Evolutionary conservation across 805 yeast genomes (phyloP), one percentile per base, ranked within the genome.

Genomic region (Metschnikowia drakensbergensis): DNA sequence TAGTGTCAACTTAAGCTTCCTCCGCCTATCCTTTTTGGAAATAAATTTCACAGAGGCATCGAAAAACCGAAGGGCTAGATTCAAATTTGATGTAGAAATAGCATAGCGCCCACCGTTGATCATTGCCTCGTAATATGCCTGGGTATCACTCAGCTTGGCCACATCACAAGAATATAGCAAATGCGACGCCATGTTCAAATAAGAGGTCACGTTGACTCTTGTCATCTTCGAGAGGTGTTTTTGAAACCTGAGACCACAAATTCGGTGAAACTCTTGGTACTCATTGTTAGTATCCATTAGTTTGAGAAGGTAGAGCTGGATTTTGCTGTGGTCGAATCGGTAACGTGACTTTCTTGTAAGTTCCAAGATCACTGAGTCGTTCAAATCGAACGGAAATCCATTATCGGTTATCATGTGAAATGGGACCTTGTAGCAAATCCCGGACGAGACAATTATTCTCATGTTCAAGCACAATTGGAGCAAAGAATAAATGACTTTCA

Each of bases 371-470:
- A 63, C 62, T 1, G 59, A 44, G 4, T 67, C 65, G 9, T 61
- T 49, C 10, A 73, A 42, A 9, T 64, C 68, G 33, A 64, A 60
- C 1, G 71, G 65, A 36, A 59, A 63, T 3, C 53, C 54, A 6
- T 58, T 57, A 6, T 62, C 51, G 4, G 63, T 58, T 3, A 68
- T 58, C 26, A 71, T 52, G 52, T 72, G 72, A 48, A 76, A 73
- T 6, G 82, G 82, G 23, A 76, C 60, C 53, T 78, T 79, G 56
- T 76, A 76, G 51, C 69, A 71, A 1, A 73, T 60, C 26, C 73
- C 68, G 10, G 67, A 58, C 0, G 81, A 78, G 2, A 54, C 51
- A 5, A 79, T 55, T 3, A 76, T 36, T 11, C 62, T 58, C 9
- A 60, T 42, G 27, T 68, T 66, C 9, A 69, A 54, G 13, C 73